Base-by-base conservation (phyloP, 2,329 filamentous ascomycete genomes). In the Cladosporium sp. region DNA sequence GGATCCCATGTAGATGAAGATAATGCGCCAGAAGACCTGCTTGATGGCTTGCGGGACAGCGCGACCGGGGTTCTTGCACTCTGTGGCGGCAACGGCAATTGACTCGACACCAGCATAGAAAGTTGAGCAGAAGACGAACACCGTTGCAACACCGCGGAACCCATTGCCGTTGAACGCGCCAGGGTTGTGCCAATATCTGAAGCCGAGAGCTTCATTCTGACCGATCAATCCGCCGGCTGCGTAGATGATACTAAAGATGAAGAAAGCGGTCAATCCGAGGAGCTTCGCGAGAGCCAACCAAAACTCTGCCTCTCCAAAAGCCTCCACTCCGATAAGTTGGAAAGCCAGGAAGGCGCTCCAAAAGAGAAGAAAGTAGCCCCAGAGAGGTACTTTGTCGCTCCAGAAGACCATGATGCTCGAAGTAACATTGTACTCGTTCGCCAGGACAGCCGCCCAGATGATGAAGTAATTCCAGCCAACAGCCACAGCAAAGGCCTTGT, bases 401-500 rank as follows among this genome's bases (percentile, higher is more conserved):
- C 83, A 87, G 57, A 84, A 84, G 0, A 77, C 75, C 46, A 86
- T 70, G 51, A 87, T 84, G 58, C 77, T 82, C 43, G 77, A 82
- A 18, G 84, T 78, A 45, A 83, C 81, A 52, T 86, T 86, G 66
- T 86, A 86, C 64, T 88, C 84, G 60, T 85, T 86, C 36, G 83
- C 77, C 40, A 87, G 69, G 6, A 86, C 82, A 12, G 75, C 75
- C 32, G 77, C 75, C 81, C 82, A 85, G 50, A 86, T 82, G 59
- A 85, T 78, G 57, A 79, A 86, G 65, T 86, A 86, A 53, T 84
- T 85, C 83, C 83, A 86, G 6, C 84, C 84, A 0, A 88, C 76
- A 1, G 82, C 83, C 32, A 84, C 80, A 9, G 78, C 80, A 58
- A 87, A 83, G 0, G 83, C 83, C 59, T 82, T 80, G 62, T 88